Conservation (phyloP, 352 stramenopile species). For the Phytopythium helicoides region DNA sequence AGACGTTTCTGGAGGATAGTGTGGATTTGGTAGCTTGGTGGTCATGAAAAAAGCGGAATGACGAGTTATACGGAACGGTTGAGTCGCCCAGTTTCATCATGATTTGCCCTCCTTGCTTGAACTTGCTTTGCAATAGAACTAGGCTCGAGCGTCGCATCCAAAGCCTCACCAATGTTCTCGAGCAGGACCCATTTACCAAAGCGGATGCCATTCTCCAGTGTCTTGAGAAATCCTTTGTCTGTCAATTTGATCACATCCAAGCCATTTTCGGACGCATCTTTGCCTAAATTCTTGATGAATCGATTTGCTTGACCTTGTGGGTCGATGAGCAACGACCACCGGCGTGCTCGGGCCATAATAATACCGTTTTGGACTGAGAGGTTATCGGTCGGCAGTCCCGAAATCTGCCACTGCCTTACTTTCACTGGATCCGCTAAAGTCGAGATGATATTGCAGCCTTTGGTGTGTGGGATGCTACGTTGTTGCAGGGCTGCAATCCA, state of each 20-base stretch:
- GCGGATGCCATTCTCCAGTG: constrained; percentile 87
- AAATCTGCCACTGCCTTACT: constrained; percentile 86
- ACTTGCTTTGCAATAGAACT: constrained; percentile 90
- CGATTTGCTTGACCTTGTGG: constrained; percentile 92
- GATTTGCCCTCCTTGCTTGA: constrained; percentile 90
- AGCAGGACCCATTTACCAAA: constrained; percentile 92
- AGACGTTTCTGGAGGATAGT: constrained; percentile 91
- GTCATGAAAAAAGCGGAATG: constrained; percentile 94
- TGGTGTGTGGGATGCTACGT: constrained; percentile 66
- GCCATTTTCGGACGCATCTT: constrained; percentile 82
- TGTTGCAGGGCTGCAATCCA: constrained; percentile 70
- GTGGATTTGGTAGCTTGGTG: constrained; percentile 91
- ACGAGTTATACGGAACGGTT: constrained; percentile 89
- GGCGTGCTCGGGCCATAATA: constrained; percentile 80
- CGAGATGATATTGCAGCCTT: constrained; percentile 82
- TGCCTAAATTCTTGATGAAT: constrained; percentile 90
- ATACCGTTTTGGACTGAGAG: constrained; percentile 95
- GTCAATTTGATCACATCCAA: constrained; percentile 92
- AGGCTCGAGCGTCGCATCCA: constrained; percentile 89
- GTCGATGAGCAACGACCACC: constrained; percentile 90
- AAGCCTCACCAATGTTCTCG: constrained; percentile 88
- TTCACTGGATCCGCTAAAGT: constrained; percentile 89
- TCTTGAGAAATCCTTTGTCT: constrained; percentile 83
- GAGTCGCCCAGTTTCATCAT: constrained; percentile 94
- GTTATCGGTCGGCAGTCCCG: constrained; percentile 80